These are phyloP conservation scores for Diaporthe longicolla DNA, from an alignment of 2,329 filamentous ascomycete genomes.

Conservation along the genomic window DNA sequence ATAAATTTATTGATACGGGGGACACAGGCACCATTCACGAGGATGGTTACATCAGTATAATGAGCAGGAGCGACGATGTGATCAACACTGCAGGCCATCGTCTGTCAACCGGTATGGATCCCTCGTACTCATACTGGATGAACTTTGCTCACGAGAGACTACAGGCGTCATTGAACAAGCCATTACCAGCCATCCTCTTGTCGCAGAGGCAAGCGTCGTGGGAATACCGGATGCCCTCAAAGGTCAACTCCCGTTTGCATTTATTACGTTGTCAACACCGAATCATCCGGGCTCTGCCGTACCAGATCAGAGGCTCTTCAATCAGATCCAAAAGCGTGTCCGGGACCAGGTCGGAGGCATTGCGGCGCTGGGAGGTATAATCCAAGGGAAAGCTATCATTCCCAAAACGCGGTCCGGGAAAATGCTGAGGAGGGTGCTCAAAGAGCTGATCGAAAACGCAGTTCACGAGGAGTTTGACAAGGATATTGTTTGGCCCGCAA, in stretches of 20 bases:
- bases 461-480: neutral
- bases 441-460: neutral
- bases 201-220: slow-evolving; percentile 2
- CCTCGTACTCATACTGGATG: neutral
- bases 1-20: neutral
- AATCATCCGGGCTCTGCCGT: neutral
- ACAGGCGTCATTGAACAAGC: neutral
- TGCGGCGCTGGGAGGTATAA: neutral
- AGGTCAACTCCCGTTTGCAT: neutral
- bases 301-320: neutral
- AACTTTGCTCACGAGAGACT: neutral
- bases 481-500: neutral
- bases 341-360: neutral
- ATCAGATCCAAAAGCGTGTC: neutral
- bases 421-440: neutral
- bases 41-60: neutral
- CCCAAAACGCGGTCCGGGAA: slow-evolving; percentile 2
- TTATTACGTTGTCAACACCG: neutral
- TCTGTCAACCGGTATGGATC: neutral
- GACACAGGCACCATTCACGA: neutral
- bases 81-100: neutral
- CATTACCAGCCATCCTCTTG: neutral
- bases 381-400: neutral
- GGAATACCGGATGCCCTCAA: neutral
- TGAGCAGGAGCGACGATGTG: slow-evolving; percentile 7